Conservation (phyloP, 2,329 filamentous ascomycete species). For the Colletotrichum sp. region DNA sequence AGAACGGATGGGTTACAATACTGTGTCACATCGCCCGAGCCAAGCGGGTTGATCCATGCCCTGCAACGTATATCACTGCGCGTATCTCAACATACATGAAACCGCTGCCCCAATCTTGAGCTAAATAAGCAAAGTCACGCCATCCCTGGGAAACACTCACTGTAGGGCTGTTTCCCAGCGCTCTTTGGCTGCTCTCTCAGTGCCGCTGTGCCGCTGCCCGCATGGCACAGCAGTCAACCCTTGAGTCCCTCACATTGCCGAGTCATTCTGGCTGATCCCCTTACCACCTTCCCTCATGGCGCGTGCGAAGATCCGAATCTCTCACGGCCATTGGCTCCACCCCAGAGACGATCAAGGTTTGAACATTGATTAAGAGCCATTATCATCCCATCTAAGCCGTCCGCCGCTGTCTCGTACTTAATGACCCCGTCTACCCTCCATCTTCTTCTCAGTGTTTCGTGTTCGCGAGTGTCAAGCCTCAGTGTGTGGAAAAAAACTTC, state of each 20-base stretch:
- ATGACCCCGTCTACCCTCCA: neutral
- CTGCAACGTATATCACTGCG: neutral
- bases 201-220: neutral
- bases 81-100: conserved; percentile 7
- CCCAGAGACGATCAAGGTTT: conserved; percentile 15
- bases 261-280: conserved; percentile 6
- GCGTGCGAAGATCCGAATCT: conserved; percentile 17
- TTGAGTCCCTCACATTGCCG: neutral
- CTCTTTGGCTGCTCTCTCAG: neutral
- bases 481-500: neutral
- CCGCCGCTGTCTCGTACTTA: neutral
- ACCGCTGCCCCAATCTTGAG: conserved; percentile 10
- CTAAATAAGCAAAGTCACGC: conserved; percentile 1
- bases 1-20: conserved; percentile 7
- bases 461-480: neutral
- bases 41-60: conserved; percentile 3
- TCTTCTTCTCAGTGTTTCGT: neutral
- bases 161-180: neutral
- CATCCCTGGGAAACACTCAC: conserved; percentile 3
- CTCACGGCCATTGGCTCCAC: conserved; percentile 15
- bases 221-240: neutral
- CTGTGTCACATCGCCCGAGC: conserved; percentile 8
- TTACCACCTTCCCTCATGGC: neutral
- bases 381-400: neutral
- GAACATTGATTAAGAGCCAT: neutral